Evolutionary conservation across 371 early-diverging fungal species (phyloP), one percentile per base, ranked within the genome.

Genomic region (Synchytrium microbalum): DNA sequence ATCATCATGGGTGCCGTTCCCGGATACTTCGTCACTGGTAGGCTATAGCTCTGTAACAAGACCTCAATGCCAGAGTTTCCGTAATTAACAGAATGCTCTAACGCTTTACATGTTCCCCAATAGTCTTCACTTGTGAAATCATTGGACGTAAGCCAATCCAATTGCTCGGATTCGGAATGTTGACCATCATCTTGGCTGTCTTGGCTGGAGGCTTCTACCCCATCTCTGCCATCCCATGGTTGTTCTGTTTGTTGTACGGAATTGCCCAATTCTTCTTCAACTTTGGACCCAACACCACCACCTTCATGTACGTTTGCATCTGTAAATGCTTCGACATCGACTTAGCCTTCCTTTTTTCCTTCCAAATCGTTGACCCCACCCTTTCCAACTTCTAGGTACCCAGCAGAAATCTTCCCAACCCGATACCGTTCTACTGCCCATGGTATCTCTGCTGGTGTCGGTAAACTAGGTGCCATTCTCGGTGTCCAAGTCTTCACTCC

Each of bases 261-360:
- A 30, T 72, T 29, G 64, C 69, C 14, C 74, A 73, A 72, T 82
- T 93, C 78, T 92, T 92, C 79, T 89, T 89, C 81, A 90, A 93
- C 80, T 90, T 92, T 77, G 93, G 93, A 56, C 92, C 93, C 64
- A 93, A 93, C 77, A 69, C 89, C 3, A 93, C 93, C 46, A 91
- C 92, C 58, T 92, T 94, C 58, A 83, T 90, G 62, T 77, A n/a
- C n/a, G n/a, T n/a, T n/a, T n/a, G n/a, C n/a, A n/a, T n/a, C n/a
- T n/a, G n/a, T n/a, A n/a, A n/a, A n/a, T n/a, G n/a, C n/a, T n/a
- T n/a, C n/a, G n/a, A n/a, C n/a, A n/a, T n/a, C n/a, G n/a, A n/a
- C n/a, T n/a, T n/a, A n/a, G n/a, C n/a, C n/a, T n/a, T n/a, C n/a
- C n/a, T n/a, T n/a, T n/a, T n/a, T n/a, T n/a, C n/a, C n/a, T n/a